Evolutionary conservation across 495 filamentous ascomycete species (phyloP).

Genomic region (Annulohypoxylon stygium): DNA sequence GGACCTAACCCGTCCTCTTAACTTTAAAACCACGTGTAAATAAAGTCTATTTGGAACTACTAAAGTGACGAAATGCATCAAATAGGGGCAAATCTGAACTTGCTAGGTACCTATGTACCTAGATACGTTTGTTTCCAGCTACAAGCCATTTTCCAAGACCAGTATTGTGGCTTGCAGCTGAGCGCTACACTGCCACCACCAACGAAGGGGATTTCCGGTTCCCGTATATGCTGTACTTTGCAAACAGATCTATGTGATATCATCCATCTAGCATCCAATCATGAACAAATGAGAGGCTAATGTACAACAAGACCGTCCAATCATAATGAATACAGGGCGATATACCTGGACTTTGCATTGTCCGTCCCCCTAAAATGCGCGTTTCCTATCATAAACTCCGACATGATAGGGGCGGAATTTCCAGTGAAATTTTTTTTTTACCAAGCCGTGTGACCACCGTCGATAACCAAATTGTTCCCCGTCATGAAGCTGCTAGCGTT

Average conservation of each 20-base stretch:
- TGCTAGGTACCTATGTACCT: no score
- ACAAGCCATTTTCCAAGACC: not conserved
- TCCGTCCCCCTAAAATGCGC: not conserved
- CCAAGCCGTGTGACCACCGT: constrained; percentile 37
- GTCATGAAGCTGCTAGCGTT: constrained; percentile 81
- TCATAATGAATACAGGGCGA: not conserved
- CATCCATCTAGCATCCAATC: constrained; percentile 17
- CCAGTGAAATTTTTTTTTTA: constrained; percentile 12
- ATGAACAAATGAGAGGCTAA: constrained; percentile 10
- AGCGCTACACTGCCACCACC: not conserved
- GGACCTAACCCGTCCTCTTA: not conserved
- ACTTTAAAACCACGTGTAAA: not conserved
- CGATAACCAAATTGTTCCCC: constrained; percentile 65
- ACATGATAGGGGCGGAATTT: not conserved
- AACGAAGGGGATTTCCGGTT: not conserved
- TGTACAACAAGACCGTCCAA: constrained; percentile 6
- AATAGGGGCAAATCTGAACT: not conserved
- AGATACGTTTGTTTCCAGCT: not conserved
- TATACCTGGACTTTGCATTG: not conserved
- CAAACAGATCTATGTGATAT: constrained; percentile 36
- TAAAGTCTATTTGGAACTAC: not conserved
- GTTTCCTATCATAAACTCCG: constrained; percentile 20
- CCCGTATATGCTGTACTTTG: not conserved
- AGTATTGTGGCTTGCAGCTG: not conserved
- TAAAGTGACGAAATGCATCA: not conserved